Evolutionary conservation across 768 basidiomycete genomes (phyloP), one percentile per base, ranked within the genome.

Genomic region (Leucosporidium creatinivorum): DNA sequence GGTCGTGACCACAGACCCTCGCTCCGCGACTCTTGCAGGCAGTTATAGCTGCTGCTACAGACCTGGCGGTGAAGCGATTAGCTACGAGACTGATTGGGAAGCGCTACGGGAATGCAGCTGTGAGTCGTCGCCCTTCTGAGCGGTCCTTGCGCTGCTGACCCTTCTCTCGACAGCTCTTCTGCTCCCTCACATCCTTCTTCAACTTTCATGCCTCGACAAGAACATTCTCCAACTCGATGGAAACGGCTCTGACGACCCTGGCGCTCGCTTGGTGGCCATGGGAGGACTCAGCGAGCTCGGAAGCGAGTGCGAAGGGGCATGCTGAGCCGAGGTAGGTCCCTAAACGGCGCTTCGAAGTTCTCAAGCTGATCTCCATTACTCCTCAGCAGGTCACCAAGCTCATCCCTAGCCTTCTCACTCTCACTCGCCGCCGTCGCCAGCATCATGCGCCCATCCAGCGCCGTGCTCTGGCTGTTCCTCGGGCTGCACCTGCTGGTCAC

Each of bases 201-300:
- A 85, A 98, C 78, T 85, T 84, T 0, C 81, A 93, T 61, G 84
- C 89, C 1, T 80, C 96, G 30, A 88, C 93, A 5, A 84, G 96
- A 47, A 89, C 93, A 1, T 80, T 98, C 61, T 93, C 91, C 36
- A 99, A 97, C 76, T 93, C 92, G 18, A 79, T 93, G 31, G 96
- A 99, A 76, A 92, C 92, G 0, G 86, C 90, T 0, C 79, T 98
- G 52, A 88, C 89, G 0, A 86, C 86, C 0, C 78, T 88, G 51
- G 93, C 93, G 1, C 82, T 94, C 63, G 80, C 81, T 18, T 83
- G 83, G 75, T 97, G 89, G 78, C 93, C 80, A 0, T 76, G 79
- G 50, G 55, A 70, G 4, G 30, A 39, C 0, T 36, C 33, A 25
- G 36, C 47, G 23, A 39, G 30, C 17, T 44, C 39, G 6, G 62